Conservation (phyloP, 345 rosid genomes). For the Cardamine chenopodiifolia region DNA sequence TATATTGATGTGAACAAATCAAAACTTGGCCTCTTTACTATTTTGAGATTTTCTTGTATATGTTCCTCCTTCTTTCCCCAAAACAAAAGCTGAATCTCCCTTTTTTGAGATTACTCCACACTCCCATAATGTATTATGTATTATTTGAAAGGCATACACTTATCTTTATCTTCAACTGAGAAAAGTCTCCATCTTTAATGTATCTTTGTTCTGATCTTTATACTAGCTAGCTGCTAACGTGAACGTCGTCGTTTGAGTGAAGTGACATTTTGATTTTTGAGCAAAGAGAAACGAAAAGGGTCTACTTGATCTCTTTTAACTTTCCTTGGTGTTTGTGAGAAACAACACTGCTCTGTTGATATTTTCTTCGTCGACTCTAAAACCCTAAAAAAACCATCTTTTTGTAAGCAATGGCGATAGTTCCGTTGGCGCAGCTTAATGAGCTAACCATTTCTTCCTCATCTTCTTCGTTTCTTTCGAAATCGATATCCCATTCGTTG, state of each 20-base stretch:
- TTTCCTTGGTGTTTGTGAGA: background rate
- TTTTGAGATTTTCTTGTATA: slow-evolving; percentile 30
- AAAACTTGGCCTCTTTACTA: slow-evolving; percentile 23
- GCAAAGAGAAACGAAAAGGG: slow-evolving; percentile 12
- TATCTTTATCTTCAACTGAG: background rate
- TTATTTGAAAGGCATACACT: slow-evolving; percentile 11
- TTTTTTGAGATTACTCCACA: slow-evolving; percentile 23
- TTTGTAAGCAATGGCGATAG: slow-evolving; percentile 50
- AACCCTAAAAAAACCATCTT: slow-evolving; percentile 38
- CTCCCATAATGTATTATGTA: slow-evolving; percentile 35
- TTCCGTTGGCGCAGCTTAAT: slow-evolving; percentile 59
- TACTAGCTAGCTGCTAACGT: background rate
- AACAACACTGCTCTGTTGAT: slow-evolving; percentile 18
- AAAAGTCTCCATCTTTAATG: background rate
- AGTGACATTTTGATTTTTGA: background rate
- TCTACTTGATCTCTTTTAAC: slow-evolving; percentile 30
- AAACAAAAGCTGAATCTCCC: slow-evolving; percentile 22
- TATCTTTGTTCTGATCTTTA: background rate
- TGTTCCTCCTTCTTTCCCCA: slow-evolving; percentile 36
- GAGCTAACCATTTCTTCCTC: slow-evolving; percentile 50
- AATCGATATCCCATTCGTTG: slow-evolving; percentile 37
- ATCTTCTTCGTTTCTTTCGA: slow-evolving; percentile 40
- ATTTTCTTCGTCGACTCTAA: slow-evolving; percentile 35
- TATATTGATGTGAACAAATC: slow-evolving; percentile 29
- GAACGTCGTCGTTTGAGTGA: slow-evolving; percentile 30